Evolutionary conservation across 1,284 basidiomycete species (phyloP), one percentile per base, ranked within the genome.

Genomic region (Xerocomus amazonicus): DNA sequence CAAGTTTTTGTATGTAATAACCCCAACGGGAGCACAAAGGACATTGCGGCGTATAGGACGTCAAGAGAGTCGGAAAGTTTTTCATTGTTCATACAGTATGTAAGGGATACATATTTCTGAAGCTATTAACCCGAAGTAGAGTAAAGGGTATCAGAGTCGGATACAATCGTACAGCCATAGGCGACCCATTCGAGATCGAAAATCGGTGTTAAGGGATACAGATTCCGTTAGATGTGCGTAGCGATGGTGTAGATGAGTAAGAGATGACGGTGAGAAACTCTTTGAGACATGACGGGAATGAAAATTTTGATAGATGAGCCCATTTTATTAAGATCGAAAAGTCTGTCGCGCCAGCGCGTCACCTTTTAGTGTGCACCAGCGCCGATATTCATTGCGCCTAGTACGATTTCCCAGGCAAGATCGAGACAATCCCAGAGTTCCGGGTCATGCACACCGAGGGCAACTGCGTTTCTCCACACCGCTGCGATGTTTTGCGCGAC

Each of bases 361-460:
- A 47, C 45, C 7, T 53, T 51, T 62, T 45, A 66, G 50, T 45
- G 67, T 47, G 56, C 65, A 43, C 67, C 67, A 43, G 69, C 77
- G 48, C 78, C 81, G 50, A 84, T 66, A 59, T 81, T 81, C 63
- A 85, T 73, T n/a, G 83, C 80, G 37, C 80, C 80, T 37, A 84
- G 70, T 39, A 85, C 71, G 56, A 86, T 73, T 59, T 84, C 80
- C 84, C 87, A 90, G 12, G 84, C 83, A 53, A 83, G 74, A 52
- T 84, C 81, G 55, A 90, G 66, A 47, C 79, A 78, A 48, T 79
- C 76, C 87, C 87, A 90, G 23, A 88, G 72, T 38, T 78, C 77
- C 14, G 76, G 73, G 55, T 85, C 80, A 51, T 76, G 73, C 6
- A 90, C 59, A n/a, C 86, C 85, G 34, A 90, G 78, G 3, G 81